Conservation (phyloP, 352 stramenopile genomes). For the Pythium myriotylum region DNA sequence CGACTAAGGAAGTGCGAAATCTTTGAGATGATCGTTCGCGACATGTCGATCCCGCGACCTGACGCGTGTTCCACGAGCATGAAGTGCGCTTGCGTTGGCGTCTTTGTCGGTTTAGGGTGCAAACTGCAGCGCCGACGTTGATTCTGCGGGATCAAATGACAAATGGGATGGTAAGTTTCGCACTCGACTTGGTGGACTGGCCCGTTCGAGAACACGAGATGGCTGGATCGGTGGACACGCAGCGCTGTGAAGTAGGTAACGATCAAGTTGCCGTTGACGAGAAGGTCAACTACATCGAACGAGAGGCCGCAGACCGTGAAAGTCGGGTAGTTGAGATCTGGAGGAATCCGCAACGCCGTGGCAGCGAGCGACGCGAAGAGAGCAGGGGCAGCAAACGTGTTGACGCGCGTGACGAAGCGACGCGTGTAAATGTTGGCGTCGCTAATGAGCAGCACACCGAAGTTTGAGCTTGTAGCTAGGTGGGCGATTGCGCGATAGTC, state of each 20-base stretch:
- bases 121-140: not conserved
- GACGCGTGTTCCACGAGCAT: too few species aligned
- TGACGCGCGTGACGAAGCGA: not conserved
- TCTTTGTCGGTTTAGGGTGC: not conserved
- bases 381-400: not conserved
- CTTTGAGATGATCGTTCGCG: too few species aligned
- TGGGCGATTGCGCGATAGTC: too few species aligned
- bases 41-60: too few species aligned
- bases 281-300: constrained; percentile 7
- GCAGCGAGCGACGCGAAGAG: not conserved
- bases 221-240: not conserved
- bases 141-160: constrained; percentile 7
- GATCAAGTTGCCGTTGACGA: constrained; percentile 6
- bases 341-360: not conserved
- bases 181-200: not conserved
- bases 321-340: not conserved
- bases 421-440: constrained; percentile 20
- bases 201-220: not conserved
- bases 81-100: not conserved
- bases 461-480: not conserved
- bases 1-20: too few species aligned
- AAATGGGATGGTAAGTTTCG: constrained; percentile 8
- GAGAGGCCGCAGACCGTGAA: not conserved
- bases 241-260: constrained; percentile 12
- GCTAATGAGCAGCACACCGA: not conserved